Evolutionary conservation across 1,139 yeast genomes (phyloP).

Genomic region (Suhomyces anneliseae): DNA sequence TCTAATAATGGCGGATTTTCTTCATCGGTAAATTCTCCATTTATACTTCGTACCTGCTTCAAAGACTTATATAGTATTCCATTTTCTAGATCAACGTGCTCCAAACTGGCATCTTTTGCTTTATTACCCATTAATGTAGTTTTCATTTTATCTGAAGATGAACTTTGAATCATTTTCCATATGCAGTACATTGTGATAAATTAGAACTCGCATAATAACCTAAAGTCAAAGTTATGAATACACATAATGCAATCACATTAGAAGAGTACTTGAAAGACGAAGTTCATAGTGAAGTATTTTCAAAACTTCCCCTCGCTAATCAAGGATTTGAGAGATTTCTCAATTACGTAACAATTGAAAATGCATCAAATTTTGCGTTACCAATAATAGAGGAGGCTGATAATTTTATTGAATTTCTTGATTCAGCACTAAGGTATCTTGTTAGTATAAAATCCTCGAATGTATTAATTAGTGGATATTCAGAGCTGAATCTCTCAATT

Average conservation of each 20-base stretch:
- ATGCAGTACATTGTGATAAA: background rate
- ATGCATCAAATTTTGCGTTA: background rate
- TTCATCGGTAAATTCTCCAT: slow-evolving; percentile 24
- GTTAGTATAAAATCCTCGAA: slow-evolving; percentile 20
- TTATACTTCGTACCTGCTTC: slow-evolving; percentile 44
- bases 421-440: slow-evolving; percentile 22
- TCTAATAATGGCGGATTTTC: slow-evolving; percentile 35
- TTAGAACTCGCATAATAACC: background rate
- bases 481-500: slow-evolving; percentile 14
- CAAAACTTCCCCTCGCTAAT: background rate
- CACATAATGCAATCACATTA: background rate
- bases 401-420: slow-evolving; percentile 29
- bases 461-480: slow-evolving; percentile 28
- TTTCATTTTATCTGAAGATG: too few relatives aligned
- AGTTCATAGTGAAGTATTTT: background rate
- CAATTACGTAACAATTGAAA: slow-evolving; percentile 2
- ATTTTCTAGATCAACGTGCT: slow-evolving; percentile 44
- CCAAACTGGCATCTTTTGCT: slow-evolving; percentile 2
- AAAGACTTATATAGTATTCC: slow-evolving; percentile 50
- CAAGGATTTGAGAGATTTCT: slow-evolving; percentile 1
- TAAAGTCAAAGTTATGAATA: background rate
- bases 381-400: slow-evolving; percentile 3
- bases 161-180: too few relatives aligned
- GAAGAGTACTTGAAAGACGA: background rate
- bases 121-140: slow-evolving; percentile 3